Percentiles rank a stretch among this genome's conserved stretches.
Conservation (phyloP, 768 basidiomycete genomes). For the Podaxis sp. region DNA sequence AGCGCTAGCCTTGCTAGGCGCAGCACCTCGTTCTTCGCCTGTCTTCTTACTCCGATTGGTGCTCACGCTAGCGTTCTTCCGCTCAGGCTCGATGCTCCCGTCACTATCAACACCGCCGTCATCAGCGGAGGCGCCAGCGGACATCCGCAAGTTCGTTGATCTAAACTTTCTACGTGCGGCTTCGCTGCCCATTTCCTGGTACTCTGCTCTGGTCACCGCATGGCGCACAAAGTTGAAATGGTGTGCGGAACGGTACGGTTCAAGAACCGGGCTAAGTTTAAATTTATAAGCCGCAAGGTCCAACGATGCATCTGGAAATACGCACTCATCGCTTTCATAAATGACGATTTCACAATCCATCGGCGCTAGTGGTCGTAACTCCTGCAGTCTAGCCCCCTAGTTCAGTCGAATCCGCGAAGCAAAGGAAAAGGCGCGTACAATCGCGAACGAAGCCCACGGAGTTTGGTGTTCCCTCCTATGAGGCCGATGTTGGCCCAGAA, state of each 20-base stretch:
- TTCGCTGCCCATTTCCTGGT: slow-evolving; percentile 77
- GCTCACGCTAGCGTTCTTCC: not conserved
- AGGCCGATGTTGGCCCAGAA: slow-evolving; percentile 95
- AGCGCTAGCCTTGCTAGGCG: not conserved
- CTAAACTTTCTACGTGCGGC: slow-evolving; percentile 74
- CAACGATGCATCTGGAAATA: slow-evolving; percentile 9
- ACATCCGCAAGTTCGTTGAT: not conserved
- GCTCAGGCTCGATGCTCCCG: not conserved
- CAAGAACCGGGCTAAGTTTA: slow-evolving; percentile 6
- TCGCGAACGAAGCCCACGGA: slow-evolving; percentile 71
- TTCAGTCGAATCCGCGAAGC: slow-evolving; percentile 7
- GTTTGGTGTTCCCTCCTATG: slow-evolving; percentile 79
- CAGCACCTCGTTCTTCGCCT: slow-evolving; percentile 3
- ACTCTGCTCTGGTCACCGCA: slow-evolving; percentile 78
- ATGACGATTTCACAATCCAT: slow-evolving; percentile 73
- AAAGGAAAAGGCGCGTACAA: slow-evolving; percentile 53
- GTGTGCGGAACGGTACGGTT: slow-evolving; percentile 31
- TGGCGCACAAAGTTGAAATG: slow-evolving; percentile 48
- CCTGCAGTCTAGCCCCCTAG: slow-evolving; percentile 54
- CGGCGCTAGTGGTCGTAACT: slow-evolving; percentile 82
- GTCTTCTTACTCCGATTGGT: slow-evolving; percentile 4
- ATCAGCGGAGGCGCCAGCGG: not conserved
- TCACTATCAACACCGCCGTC: slow-evolving; percentile 5
- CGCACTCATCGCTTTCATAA: slow-evolving; percentile 74
- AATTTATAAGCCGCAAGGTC: not conserved